phyloP scores from a whole-genome alignment of 192 early-diverging fungal genomes.

The Backusella macrospora region DNA sequence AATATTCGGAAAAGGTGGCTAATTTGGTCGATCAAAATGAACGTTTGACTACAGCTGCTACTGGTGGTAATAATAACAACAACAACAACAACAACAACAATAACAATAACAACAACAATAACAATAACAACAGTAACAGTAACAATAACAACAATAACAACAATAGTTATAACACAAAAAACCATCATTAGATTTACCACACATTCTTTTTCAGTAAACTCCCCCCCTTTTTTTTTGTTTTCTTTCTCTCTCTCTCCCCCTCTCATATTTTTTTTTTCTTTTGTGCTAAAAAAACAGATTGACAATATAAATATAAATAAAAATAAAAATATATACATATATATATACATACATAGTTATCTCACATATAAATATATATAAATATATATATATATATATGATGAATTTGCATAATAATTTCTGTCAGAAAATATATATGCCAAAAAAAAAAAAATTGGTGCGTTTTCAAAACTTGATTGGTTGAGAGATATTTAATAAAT shows the following conservation, averaged over 20 bases:
- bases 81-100: neutral
- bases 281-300: neutral
- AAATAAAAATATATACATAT: neutral
- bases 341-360: neutral
- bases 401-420: neutral
- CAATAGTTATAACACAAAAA: neutral
- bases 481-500: neutral
- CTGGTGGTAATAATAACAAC: constrained; percentile 1
- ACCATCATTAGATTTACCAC: neutral
- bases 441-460: neutral
- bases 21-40: constrained; percentile 90
- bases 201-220: neutral
- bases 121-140: neutral
- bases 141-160: neutral
- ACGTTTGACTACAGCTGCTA: constrained; percentile 52
- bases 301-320: neutral
- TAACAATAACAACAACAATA: neutral
- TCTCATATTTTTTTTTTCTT: neutral
- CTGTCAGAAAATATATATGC: too few species aligned
- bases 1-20: constrained; percentile 85
- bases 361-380: neutral
- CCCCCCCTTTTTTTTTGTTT: constrained; percentile 2
- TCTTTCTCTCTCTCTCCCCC: neutral
- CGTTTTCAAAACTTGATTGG: constrained; percentile 14
- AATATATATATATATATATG: neutral